Conservation (phyloP, 805 yeast genomes). For the Starmerella ratchasimensis region DNA sequence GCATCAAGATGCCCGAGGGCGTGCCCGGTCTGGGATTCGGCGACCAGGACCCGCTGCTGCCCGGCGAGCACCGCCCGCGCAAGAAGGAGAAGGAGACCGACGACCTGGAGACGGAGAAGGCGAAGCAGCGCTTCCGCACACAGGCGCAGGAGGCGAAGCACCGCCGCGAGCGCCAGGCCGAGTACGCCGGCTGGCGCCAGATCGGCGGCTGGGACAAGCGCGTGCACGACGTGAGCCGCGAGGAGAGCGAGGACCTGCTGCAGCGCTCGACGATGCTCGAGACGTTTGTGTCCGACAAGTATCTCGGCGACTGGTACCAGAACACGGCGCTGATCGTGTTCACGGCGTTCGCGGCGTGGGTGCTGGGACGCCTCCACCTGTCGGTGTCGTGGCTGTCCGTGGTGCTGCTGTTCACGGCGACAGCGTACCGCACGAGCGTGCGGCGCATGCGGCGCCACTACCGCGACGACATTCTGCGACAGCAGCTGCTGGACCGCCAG, state of each 20-base stretch:
- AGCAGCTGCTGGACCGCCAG: constrained; percentile 52
- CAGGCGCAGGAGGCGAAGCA: constrained; percentile 25
- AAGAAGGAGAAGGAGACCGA: constrained; percentile 4
- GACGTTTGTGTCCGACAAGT: constrained; percentile 54
- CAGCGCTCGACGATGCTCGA: constrained; percentile 63
- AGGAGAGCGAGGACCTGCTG: constrained; percentile 58
- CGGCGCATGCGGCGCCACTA: constrained; percentile 61
- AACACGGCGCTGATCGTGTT: constrained; percentile 56
- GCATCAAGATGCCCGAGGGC: constrained; percentile 15
- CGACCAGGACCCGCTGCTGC: constrained; percentile 17
- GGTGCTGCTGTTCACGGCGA: constrained; percentile 44
- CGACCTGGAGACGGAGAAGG: constrained; percentile 9
- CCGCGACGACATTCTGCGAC: constrained; percentile 75
- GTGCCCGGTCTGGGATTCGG: constrained; percentile 21
- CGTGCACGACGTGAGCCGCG: constrained; percentile 27
- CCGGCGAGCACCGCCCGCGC: constrained; percentile 12
- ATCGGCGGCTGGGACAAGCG: constrained; percentile 71
- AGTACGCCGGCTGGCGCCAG: constrained; percentile 88
- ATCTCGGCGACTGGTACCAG: constrained; percentile 95
- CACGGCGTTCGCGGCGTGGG: constrained; percentile 62
- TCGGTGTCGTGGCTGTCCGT: constrained; percentile 72
- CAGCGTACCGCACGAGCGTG: constrained; percentile 71
- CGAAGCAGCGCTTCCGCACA: constrained; percentile 5
- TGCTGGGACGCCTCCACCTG: constrained; percentile 62
- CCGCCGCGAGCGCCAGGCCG: constrained; percentile 40